phyloP scores from a whole-genome alignment of 129 eudicot species.

The Tagetes erecta region DNA sequence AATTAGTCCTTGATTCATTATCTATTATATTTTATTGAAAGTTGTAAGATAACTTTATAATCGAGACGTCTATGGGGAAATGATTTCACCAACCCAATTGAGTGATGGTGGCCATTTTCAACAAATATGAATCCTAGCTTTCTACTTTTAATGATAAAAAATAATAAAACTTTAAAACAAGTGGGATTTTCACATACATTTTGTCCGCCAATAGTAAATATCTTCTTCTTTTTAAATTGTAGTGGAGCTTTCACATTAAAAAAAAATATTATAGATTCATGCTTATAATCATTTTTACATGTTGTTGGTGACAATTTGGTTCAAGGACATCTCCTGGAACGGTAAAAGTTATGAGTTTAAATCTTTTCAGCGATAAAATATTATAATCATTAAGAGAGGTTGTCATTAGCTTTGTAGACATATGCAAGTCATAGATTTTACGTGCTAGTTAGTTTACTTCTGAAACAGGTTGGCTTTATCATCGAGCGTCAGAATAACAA shows the following conservation, averaged over 20 bases:
- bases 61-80: constrained; percentile 1
- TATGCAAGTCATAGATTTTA: too few species aligned
- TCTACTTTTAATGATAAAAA: not conserved
- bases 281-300: not conserved
- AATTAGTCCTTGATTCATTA: too few species aligned
- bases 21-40: not conserved
- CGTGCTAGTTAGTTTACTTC: too few species aligned
- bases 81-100: constrained; percentile 34
- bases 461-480: too few species aligned
- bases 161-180: not conserved
- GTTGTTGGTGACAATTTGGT: too few species aligned
- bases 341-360: too few species aligned
- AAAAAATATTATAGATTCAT: not conserved
- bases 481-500: too few species aligned
- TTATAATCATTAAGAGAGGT: too few species aligned
- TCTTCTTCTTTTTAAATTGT: not conserved
- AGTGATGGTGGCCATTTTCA: constrained; percentile 22
- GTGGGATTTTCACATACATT: constrained; percentile 23
- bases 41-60: not conserved
- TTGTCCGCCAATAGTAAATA: not conserved
- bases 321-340: too few species aligned
- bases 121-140: constrained; percentile 6
- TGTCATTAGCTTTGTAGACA: too few species aligned
- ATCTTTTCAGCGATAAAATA: too few species aligned
- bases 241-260: not conserved